Evolutionary conservation across 495 filamentous ascomycete genomes (phyloP), one percentile per base, ranked within the genome.

Genomic region (Neurospora sublineolata): DNA sequence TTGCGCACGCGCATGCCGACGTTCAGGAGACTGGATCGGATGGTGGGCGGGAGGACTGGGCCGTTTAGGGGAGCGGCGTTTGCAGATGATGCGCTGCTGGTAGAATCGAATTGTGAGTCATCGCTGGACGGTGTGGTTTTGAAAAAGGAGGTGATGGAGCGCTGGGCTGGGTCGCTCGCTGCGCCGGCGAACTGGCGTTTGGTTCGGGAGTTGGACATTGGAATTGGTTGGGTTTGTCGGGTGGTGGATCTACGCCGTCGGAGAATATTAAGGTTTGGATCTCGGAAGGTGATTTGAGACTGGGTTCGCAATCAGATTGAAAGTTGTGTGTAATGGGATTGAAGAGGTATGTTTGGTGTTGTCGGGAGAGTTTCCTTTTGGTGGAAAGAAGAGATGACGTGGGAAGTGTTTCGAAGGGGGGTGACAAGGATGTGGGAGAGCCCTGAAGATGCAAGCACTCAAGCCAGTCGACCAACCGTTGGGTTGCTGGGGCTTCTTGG

Each of bases 1-100:
- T 98, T 97, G 72, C 94, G 90, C 69, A 98, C 87, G 40, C 94
- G 89, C 92, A 97, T 96, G 74, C 94, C 94, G 69, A 98, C 94
- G 72, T 85, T 90, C 4, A 97, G 84, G 16, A 97, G 89, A 18
- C 89, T 90, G 18, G 93, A 84, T 79, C 95, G 92, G 30, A 97
- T 85, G 27, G 82, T 83, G 10, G 81, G 77, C 10, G 93, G 87
- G 23, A 93, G 84, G 30, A 81, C 75, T 37, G 86, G 87, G 68
- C 80, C 81, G 23, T 83, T 85, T 9, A 82, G 74, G 14, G 82
- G 78, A 74, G 52, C 20, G 40, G 67, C 39, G 67, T 67, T 30
- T 7, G 69, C 37, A 58, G 69, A 37, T 30, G 41, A 69, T 20
- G 44, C 16, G 37, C 23, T 8, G 70, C 67, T 70, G 70, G 33